phyloP scores from a whole-genome alignment of 139 green algal genomes.

The Micractinium conductrix region DNA sequence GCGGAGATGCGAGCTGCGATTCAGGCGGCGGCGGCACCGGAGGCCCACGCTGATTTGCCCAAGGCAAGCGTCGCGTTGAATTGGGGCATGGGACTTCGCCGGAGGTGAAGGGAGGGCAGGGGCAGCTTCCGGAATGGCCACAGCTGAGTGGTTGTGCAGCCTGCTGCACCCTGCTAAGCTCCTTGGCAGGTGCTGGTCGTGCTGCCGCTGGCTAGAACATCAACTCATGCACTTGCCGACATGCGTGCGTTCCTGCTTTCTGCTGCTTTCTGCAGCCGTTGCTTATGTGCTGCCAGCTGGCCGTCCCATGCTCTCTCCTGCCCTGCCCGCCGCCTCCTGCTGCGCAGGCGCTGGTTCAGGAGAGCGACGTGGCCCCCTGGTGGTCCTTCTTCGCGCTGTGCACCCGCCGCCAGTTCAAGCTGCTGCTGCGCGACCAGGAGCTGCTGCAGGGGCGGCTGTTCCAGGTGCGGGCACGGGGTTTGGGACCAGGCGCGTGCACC shows the following conservation, averaged over 20 bases:
- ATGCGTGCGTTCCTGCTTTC: not conserved
- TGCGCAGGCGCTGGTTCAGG: not conserved
- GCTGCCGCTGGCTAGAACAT: not conserved
- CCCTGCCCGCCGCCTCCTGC: not conserved
- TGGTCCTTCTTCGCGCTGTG: not conserved
- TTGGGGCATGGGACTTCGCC: too few species aligned
- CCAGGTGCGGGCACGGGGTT: too few species aligned
- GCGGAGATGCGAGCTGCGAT: not conserved
- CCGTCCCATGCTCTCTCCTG: not conserved
- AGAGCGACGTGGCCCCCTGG: not conserved
- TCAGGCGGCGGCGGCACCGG: not conserved
- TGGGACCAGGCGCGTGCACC: too few species aligned
- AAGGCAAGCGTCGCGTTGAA: not conserved
- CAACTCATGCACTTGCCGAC: too few species aligned
- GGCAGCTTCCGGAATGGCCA: too few species aligned
- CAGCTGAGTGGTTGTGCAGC: too few species aligned
- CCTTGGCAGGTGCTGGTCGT: too few species aligned
- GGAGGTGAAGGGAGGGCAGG: too few species aligned
- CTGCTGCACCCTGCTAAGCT: too few species aligned
- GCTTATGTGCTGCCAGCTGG: too few species aligned
- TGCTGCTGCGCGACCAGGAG: not conserved
- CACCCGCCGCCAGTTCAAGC: conserved; percentile 11
- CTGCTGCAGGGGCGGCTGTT: conserved; percentile 3
- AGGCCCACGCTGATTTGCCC: not conserved
- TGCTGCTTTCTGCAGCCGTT: not conserved